Evolutionary conservation across 805 yeast species (phyloP).

Genomic region (Ogataea nitratoaversa): DNA sequence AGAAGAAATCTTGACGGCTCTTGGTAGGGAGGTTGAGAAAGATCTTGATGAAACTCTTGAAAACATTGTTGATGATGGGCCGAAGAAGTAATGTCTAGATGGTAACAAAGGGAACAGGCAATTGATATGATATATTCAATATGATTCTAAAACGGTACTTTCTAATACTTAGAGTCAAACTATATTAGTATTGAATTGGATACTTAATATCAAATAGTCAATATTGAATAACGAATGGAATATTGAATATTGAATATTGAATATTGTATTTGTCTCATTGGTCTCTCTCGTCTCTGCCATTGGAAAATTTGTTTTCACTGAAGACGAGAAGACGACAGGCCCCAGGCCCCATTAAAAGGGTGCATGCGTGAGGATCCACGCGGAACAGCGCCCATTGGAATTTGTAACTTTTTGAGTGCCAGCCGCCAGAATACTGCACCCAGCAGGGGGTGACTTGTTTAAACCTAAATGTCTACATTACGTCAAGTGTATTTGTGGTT

Average conservation of each 20-base stretch:
- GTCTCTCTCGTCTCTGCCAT: not conserved
- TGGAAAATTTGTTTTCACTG: conserved; percentile 2
- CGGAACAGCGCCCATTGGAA: too few relatives aligned
- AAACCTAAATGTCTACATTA: too few relatives aligned
- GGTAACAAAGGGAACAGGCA: not conserved
- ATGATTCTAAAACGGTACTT: not conserved
- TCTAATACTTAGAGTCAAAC: too few relatives aligned
- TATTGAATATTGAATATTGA: too few relatives aligned
- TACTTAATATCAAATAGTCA: not conserved
- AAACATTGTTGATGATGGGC: conserved; percentile 25
- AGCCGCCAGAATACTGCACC: too few relatives aligned
- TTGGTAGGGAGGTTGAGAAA: conserved; percentile 37
- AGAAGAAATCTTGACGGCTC: conserved; percentile 40
- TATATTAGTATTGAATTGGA: too few relatives aligned
- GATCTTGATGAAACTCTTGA: conserved; percentile 30
- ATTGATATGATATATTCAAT: not conserved
- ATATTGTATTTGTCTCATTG: conserved; percentile 8
- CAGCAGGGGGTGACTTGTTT: too few relatives aligned
- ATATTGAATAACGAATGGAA: conserved; percentile 2
- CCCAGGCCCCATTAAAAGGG: too few relatives aligned
- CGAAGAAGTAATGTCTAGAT: too few relatives aligned
- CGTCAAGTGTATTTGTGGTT: too few relatives aligned
- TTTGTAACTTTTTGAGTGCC: too few relatives aligned
- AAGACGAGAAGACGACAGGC: not conserved
- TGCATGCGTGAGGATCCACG: too few relatives aligned